These are phyloP conservation scores for Lecanicillium sp. DNA, from an alignment of 2,329 filamentous ascomycete genomes.

Conservation along the genomic window DNA sequence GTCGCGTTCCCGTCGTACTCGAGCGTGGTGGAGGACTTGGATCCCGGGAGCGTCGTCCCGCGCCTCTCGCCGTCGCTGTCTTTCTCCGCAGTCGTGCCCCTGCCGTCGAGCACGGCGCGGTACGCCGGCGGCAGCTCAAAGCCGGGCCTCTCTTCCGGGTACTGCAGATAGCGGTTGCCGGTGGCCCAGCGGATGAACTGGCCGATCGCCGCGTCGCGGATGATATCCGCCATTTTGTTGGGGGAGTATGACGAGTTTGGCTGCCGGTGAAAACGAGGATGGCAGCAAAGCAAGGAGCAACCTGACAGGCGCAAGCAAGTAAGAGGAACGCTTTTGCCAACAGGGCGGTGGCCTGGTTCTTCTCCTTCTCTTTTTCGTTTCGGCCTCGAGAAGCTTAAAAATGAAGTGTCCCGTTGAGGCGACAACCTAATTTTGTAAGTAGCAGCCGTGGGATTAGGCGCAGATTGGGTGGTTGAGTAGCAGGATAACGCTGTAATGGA, in stretches of 20 bases:
- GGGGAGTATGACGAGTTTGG: not conserved
- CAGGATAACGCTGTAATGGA: too few species aligned
- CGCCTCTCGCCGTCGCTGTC: conserved; percentile 7
- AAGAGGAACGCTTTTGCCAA: too few species aligned
- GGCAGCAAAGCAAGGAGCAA: too few species aligned
- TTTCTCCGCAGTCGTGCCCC: conserved; percentile 16
- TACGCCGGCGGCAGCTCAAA: conserved; percentile 45
- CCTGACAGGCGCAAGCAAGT: too few species aligned
- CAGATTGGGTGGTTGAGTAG: too few species aligned
- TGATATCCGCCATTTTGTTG: conserved; percentile 24
- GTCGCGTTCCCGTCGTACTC: not conserved
- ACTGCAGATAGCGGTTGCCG: conserved; percentile 46
- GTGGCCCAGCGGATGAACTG: conserved; percentile 52
- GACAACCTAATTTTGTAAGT: too few species aligned
- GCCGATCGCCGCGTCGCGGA: conserved; percentile 53
- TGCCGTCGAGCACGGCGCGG: conserved; percentile 29
- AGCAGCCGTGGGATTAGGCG: too few species aligned
- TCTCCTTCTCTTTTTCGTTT: too few species aligned
- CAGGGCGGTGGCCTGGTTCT: too few species aligned
- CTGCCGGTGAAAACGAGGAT: not conserved
- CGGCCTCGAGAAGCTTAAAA: too few species aligned
- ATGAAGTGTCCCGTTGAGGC: too few species aligned
- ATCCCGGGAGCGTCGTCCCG: conserved; percentile 15
- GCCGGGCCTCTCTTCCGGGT: conserved; percentile 52
- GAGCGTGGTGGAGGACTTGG: not conserved